Evolutionary conservation across 179 eudicot species (phyloP).

Genomic region (Heliamphora pulchella): DNA sequence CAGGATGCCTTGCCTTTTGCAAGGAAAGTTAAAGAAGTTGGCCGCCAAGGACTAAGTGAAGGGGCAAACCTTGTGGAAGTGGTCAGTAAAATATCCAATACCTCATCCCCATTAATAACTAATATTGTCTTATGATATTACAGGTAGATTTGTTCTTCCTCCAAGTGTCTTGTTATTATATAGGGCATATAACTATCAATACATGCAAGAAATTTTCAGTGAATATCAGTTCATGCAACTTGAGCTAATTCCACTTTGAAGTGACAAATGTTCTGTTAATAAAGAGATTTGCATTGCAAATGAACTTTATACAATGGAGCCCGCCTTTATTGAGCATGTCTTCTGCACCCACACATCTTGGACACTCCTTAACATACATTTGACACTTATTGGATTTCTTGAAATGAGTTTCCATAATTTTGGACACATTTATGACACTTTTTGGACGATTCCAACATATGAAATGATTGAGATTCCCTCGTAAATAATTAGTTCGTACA

Average conservation of each 20-base stretch:
- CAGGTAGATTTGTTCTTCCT: not conserved
- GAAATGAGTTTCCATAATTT: not conserved
- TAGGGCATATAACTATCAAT: not conserved
- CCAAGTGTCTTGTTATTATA: not conserved
- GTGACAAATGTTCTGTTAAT: not conserved
- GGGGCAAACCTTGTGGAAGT: slow-evolving; percentile 87
- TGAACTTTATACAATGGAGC: too few species aligned
- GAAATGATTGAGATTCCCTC: not conserved
- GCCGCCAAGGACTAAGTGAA: slow-evolving; percentile 84
- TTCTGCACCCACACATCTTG: not conserved
- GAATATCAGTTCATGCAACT: not conserved
- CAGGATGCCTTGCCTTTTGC: slow-evolving; percentile 89
- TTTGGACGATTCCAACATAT: not conserved
- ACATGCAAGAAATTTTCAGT: not conserved
- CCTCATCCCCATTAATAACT: not conserved
- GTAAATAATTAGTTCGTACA: too few species aligned
- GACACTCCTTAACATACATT: not conserved
- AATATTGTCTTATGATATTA: not conserved
- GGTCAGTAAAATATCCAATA: slow-evolving; percentile 42
- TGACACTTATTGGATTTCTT: not conserved
- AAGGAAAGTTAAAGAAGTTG: slow-evolving; percentile 65
- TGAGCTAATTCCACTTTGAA: not conserved
- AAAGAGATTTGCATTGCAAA: not conserved
- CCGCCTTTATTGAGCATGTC: not conserved
- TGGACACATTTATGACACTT: not conserved